Evolutionary conservation across 1,284 basidiomycete species (phyloP), one percentile per base, ranked within the genome.

Genomic region (Athelia sp.): DNA sequence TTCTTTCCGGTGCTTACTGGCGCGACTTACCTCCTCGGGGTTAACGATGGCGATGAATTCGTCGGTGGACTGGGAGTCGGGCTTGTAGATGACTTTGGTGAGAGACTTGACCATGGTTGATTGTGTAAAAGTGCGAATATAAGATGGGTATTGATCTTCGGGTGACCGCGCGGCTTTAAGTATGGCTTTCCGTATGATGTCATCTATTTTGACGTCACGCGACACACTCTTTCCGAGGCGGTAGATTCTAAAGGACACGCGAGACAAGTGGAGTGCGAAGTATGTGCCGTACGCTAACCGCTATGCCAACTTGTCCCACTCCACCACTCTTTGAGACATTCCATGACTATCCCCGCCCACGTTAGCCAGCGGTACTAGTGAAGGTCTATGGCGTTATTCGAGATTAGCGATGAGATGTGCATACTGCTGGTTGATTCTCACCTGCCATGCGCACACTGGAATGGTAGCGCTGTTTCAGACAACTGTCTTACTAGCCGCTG

Each of bases 361-460:
- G 50, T 61, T 63, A 21, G 64, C 66, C 53, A 79, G 57, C 4
- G 76, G 78, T 47, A 74, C 70, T 38, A 79, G 59, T 19, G 78
- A 77, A 13, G 76, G 74, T 56, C 76, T 76, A 47, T 21, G 29
- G 11, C n/a, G 31, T 29, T 38, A 34, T 18, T 50, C 46, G 48
- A 45, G 26, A 52, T 15, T 47, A 45, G 17, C 46, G 44, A 26
- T 42, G 47, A 40, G 48, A 45, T 48, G 46, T 32, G 31, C 50
- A 54, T 44, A 32, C 38, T 18, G 32, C n/a, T 34, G n/a, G 43
- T 19, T 38, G n/a, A n/a, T 32, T 62, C 75, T 50, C 54, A 85
- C 85, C 86, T 77, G 60, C 94, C 95, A 67, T 98, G 95, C 15
- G 95, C 95, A 68, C 95, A 98, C 61, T 90, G 89, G 66, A 96